These are phyloP conservation scores for Botrytis galanthina DNA, from an alignment of 2,329 filamentous ascomycete genomes.

Conservation along the genomic window DNA sequence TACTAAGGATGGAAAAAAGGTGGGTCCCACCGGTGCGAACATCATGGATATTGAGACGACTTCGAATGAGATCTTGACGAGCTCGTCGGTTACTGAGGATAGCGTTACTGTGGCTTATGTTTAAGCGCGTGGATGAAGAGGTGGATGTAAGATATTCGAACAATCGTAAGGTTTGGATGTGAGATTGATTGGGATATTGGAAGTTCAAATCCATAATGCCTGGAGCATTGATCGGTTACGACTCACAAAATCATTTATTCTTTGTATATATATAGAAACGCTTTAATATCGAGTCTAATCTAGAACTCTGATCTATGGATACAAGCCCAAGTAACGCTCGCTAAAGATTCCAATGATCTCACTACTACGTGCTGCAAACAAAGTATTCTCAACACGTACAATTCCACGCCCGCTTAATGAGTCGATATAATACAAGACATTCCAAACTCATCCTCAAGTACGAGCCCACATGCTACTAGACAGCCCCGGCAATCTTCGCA, in stretches of 20 bases:
- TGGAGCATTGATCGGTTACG: not conserved
- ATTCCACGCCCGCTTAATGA: not conserved
- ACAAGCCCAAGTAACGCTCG: not conserved
- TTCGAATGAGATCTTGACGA: not conserved
- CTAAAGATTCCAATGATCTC: not conserved
- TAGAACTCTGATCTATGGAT: not conserved
- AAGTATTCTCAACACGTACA: not conserved
- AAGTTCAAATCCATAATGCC: not conserved
- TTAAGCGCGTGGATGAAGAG: not conserved
- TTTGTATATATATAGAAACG: not conserved
- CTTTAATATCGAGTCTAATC: not conserved
- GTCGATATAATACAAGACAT: not conserved
- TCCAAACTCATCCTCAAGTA: not conserved
- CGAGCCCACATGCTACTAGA: conserved; percentile 7
- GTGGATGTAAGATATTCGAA: not conserved
- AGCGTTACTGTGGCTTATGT: conserved; percentile 3
- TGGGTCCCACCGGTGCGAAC: not conserved
- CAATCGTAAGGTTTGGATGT: not conserved
- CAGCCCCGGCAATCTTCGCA: not conserved
- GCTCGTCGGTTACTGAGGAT: not conserved
- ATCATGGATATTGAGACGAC: conserved; percentile 12
- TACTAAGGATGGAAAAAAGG: not conserved
- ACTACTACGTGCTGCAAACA: not conserved
- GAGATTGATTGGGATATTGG: not conserved
- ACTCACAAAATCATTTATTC: not conserved